Evolutionary conservation across 371 early-diverging fungal genomes (phyloP), one percentile per base, ranked within the genome.

Genomic region (Gilbertella persicaria): DNA sequence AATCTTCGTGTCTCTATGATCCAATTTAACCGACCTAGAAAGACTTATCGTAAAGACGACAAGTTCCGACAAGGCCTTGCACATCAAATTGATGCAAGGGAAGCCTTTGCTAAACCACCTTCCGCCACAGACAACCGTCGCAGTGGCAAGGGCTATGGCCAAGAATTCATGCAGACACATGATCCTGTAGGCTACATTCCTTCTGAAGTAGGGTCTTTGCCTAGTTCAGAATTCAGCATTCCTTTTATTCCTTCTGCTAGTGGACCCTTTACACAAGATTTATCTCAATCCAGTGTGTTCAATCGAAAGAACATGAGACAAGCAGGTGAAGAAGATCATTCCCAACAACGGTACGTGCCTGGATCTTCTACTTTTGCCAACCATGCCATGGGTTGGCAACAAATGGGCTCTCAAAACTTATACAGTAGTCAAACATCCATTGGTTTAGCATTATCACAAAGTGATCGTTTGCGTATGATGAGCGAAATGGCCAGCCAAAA

Each of bases 1-100:
- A 91, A 93, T 57, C 79, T 98, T 26, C 93, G 93, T 63, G 75
- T 78, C 17, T 89, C 89, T 21, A 86, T 86, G 86, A 91, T 93
- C 25, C 93, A 91, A 67, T 89, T 96, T 59, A 82, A 80, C 56
- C 80, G 88, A 48, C 96, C 96, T 5, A 71, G 85, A 48, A 82
- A 76, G 54, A 37, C 77, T 0, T 84, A 83, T 50, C 73, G 77
- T 40, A 80, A 79, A 13, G 84, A 87, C 29, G 87, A 84, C 39
- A 75, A 80, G 38, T 83, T 87, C 62, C 58, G 83, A 9, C 85
- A 86, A 50, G 85, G 85, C 3, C 73, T 83, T 19, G 84, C 82
- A 7, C 85, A 86, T 62, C 79, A 82, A 30, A 60, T 86, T 1
- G 87, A 86, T 69, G 87, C 87, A 7, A 69, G 85, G 16, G 87